Evolutionary conservation across 768 basidiomycete species (phyloP).

Genomic region (Lyophyllum semitale): DNA sequence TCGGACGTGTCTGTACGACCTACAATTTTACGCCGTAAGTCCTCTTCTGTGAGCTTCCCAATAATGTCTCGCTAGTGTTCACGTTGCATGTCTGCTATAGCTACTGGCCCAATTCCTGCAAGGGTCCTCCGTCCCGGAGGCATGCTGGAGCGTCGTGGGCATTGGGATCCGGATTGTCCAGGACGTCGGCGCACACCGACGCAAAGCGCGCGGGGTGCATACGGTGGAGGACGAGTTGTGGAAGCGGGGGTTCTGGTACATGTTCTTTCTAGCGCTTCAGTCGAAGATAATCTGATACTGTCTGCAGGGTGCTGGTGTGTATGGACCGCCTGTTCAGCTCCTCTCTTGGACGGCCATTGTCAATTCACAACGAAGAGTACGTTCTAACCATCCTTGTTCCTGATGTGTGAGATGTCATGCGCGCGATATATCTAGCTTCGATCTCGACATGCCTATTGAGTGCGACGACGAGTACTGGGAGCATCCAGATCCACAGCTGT

Average conservation of each 20-base stretch:
- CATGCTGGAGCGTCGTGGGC: conserved; percentile 69
- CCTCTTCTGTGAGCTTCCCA: no score
- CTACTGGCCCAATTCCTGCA: conserved; percentile 53
- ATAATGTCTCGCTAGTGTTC: no score
- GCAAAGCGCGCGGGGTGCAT: conserved; percentile 33
- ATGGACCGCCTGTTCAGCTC: conserved; percentile 55
- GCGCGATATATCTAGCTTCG: conserved; percentile 52
- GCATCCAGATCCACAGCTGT: conserved; percentile 51
- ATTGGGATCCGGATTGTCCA: conserved; percentile 76
- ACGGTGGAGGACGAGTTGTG: conserved; percentile 70
- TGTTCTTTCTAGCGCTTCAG: neutral
- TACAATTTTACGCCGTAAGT: conserved; percentile 67
- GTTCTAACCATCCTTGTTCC: conserved; percentile 23
- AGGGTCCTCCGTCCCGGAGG: conserved; percentile 61
- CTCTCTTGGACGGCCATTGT: conserved; percentile 69
- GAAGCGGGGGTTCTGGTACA: conserved; percentile 70
- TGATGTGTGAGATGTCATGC: neutral
- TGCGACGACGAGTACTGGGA: conserved; percentile 81
- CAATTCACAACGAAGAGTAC: conserved; percentile 80
- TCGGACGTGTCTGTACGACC: conserved; percentile 67
- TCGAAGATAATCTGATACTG: neutral
- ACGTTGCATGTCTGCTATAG: conserved; percentile 36
- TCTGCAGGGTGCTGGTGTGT: conserved; percentile 51
- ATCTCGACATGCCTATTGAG: conserved; percentile 65
- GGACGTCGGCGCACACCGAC: conserved; percentile 74